Evolutionary conservation across 2,329 filamentous ascomycete species (phyloP), one percentile per base, ranked within the genome.

Genomic region (Penicillium digitatum): DNA sequence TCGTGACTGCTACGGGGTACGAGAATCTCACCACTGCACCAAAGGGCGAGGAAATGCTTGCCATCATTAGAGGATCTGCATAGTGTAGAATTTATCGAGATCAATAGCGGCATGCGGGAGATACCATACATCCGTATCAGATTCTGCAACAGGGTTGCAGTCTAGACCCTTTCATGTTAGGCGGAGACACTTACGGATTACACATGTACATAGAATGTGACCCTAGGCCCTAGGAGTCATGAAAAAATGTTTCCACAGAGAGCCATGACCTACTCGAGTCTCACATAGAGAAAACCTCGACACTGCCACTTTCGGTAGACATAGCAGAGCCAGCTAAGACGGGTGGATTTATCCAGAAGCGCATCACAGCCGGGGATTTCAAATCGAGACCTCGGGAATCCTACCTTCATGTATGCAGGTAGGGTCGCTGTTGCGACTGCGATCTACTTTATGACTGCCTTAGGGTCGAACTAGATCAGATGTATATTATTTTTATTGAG

Each of bases 21-120:
- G 83, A 89, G 66, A 92, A 92, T 69, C 69, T 92, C 61, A 92
- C 88, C 0, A 84, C 83, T 12, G 86, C 85, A 4, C 80, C 84
- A 5, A 91, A 90, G 71, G 85, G 87, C 53, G 79, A 86, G 3
- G 79, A 77, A 48, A 74, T 74, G 67, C 61, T 76, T 44, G 68
- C 72, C 45, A 70, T 75, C 43, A 74, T 77, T 57, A 68, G 70
- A 18, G 55, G 38, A 16, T 62, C 57, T 55, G 2, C 47, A 38
- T 58, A 54, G 51, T 7, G 7, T 43, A 26, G 20, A 34, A 32
- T 26, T 31, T 27, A 34, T 10, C 14, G 5, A 32, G 8, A 34
- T 44, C 26, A 22, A 31, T 31, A 34, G 24, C 24, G 40, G 5
- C 9, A n/a, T 42, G 22, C 39, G 39, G 42, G 18, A 16, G 12